These are phyloP conservation scores for Marasmius fiardii DNA, from an alignment of 1,284 basidiomycete species.

Conservation along the genomic window DNA sequence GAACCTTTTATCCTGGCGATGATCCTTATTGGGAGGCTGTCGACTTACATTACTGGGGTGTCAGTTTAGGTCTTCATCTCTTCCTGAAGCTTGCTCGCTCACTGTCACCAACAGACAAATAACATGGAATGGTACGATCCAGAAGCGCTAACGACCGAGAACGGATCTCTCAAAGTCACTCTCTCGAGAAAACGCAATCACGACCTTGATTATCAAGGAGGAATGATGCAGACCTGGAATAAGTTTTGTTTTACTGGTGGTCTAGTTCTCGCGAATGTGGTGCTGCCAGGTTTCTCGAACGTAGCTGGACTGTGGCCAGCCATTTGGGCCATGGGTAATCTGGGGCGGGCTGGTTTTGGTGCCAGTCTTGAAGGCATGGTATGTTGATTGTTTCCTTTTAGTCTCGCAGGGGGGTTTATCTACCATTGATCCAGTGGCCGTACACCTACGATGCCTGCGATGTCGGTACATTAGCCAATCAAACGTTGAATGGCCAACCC, in stretches of 20 bases:
- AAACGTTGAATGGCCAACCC: conserved; percentile 32
- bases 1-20: conserved; percentile 17
- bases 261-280: conserved; percentile 53
- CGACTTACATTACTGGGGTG: conserved; percentile 58
- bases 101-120: conserved; percentile 36
- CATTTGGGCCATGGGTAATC: conserved; percentile 70
- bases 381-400: conserved; percentile 12
- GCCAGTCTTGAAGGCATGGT: conserved; percentile 47
- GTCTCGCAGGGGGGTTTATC: not conserved
- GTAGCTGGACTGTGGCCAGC: conserved; percentile 66
- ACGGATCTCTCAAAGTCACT: conserved; percentile 55
- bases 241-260: conserved; percentile 72
- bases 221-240: conserved; percentile 41
- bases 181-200: conserved; percentile 41
- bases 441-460: conserved; percentile 79
- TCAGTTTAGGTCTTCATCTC: not conserved
- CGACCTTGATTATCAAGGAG: conserved; percentile 47
- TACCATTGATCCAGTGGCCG: conserved; percentile 50
- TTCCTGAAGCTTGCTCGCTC: not conserved
- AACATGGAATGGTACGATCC: conserved; percentile 68
- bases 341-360: conserved; percentile 41
- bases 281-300: conserved; percentile 61
- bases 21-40: conserved; percentile 16
- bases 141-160: conserved; percentile 46
- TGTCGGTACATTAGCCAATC: conserved; percentile 61